Evolutionary conservation across 257 asterid species (phyloP), one percentile per base, ranked within the genome.

Genomic region (Lycium ferocissimum): DNA sequence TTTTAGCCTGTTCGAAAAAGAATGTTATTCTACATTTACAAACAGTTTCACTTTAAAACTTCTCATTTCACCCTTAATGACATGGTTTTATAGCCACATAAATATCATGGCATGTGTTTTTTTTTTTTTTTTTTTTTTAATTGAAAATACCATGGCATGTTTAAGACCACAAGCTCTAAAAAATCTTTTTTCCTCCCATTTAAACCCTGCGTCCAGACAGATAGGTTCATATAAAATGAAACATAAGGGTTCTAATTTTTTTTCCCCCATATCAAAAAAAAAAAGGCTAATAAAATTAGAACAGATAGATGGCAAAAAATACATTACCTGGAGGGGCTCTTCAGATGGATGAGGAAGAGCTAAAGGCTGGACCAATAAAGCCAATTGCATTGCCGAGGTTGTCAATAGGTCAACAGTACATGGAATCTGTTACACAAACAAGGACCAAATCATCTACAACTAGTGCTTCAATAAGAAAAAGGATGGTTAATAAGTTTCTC

Each of bases 291-390:
- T 53, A 78, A 51, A 78, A 33, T 78, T 14, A 14, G 65, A 53
- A 78, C 6, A 78, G 8, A 78, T 8, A 81, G 51, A 84, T 14
- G 26, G 13, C 47, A 72, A 81, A 80, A 67, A 85, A 86, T 75
- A 79, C 79, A 88, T 88, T 95, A 97, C 99, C 61, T 95, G 98
- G 88, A 97, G 93, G 56, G 98, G 95, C 87, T 97, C 99, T 92
- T 97, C 99, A 54, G 98, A 94, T 43, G 99, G 97, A 90, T 97
- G 98, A 63, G 97, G 95, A 80, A 97, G 98, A 85, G 99, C 98
- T 87, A 97, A 88, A 84, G 99, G 99, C 92, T 97, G 99, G 86
- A 97, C 99, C 93, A 95, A 87, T 82, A 97, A 90, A 88, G 98
- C 95, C 92, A 94, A 87, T 89, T 93, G 99, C 99, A 97, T 95